Conservation (phyloP, 2,329 filamentous ascomycete genomes). For the Arthroderma uncinatum region DNA sequence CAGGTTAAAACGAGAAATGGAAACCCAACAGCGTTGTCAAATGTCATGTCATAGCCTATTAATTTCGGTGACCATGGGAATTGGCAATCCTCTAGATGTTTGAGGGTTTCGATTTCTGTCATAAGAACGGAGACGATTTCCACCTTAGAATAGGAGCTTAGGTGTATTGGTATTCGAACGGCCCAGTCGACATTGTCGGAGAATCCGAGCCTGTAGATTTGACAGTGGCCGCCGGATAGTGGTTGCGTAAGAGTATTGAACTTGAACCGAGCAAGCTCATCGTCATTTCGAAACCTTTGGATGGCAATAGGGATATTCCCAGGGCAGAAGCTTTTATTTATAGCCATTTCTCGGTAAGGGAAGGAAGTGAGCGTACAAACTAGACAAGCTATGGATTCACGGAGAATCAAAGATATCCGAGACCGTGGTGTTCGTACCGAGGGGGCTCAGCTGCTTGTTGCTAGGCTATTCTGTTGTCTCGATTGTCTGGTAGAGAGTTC, state of each 20-base stretch:
- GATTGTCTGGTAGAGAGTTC: too few species aligned
- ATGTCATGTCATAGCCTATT: conserved; percentile 6
- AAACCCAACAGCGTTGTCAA: conserved; percentile 2
- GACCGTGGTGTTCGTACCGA: too few species aligned
- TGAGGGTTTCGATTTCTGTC: conserved; percentile 3
- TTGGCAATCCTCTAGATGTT: conserved; percentile 4
- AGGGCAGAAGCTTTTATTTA: background rate
- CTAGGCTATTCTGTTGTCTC: too few species aligned
- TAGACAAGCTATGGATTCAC: too few species aligned
- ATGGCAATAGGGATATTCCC: conserved; percentile 5
- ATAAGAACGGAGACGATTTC: background rate
- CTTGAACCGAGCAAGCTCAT: background rate
- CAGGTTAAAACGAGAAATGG: conserved; percentile 7
- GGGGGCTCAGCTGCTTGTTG: too few species aligned
- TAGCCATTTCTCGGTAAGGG: background rate
- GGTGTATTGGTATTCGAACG: conserved; percentile 6
- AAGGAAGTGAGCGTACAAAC: too few species aligned
- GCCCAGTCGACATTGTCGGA: conserved; percentile 6
- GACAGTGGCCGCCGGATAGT: conserved; percentile 7
- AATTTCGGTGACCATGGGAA: conserved; percentile 9
- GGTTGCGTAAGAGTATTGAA: background rate
- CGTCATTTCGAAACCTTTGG: background rate
- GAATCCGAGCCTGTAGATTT: conserved; percentile 8
- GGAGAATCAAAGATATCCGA: too few species aligned
- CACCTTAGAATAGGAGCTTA: background rate